These are phyloP conservation scores for Mycena alexandri DNA, from an alignment of 768 basidiomycete genomes.

Conservation along the genomic window DNA sequence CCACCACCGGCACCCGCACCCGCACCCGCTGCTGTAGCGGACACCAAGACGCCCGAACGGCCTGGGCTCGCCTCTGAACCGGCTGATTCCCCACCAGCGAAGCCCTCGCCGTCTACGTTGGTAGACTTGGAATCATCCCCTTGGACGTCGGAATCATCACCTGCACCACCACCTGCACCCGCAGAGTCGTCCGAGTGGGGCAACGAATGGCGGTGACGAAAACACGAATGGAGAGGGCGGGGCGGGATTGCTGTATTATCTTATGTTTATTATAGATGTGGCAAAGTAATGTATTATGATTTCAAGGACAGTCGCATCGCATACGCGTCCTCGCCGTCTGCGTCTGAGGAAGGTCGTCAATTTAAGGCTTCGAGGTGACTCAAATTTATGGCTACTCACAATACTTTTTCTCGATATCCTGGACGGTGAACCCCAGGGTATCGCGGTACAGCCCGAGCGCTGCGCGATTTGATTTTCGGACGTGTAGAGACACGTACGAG, in stretches of 20 bases:
- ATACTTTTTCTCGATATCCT: slow-evolving; percentile 91
- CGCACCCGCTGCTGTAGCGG: too few species aligned
- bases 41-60: too few species aligned
- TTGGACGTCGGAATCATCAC: too few species aligned
- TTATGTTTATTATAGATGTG: slow-evolving; percentile 26
- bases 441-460: slow-evolving; percentile 91
- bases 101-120: too few species aligned
- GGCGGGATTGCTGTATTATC: slow-evolving; percentile 23
- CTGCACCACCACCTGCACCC: not conserved
- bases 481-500: slow-evolving; percentile 91
- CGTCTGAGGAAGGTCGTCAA: slow-evolving; percentile 65
- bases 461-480: slow-evolving; percentile 95
- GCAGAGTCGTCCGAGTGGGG: slow-evolving; percentile 21
- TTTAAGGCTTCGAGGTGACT: not conserved
- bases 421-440: slow-evolving; percentile 90
- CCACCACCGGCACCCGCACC: not conserved
- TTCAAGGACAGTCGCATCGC: slow-evolving; percentile 84
- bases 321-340: slow-evolving; percentile 95
- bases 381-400: slow-evolving; percentile 63
- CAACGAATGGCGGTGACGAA: slow-evolving; percentile 23
- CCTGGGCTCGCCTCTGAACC: too few species aligned
- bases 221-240: not conserved
- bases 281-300: slow-evolving; percentile 31
- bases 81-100: too few species aligned
- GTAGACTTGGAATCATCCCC: too few species aligned